Conservation (phyloP, 768 basidiomycete genomes). For the Suillus occidentalis region DNA sequence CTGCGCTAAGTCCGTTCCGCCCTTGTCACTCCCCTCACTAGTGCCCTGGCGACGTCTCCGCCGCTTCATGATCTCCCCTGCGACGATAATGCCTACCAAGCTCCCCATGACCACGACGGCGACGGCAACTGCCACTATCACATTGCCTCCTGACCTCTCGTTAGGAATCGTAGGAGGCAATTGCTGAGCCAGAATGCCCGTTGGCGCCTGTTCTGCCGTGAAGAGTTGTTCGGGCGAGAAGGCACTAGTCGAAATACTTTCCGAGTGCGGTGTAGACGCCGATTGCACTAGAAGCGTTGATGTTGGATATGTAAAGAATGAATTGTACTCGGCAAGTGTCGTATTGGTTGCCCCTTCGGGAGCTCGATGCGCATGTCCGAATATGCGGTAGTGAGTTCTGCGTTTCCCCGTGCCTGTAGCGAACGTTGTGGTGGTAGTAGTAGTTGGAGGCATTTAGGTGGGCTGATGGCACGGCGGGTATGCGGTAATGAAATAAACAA, state of each 20-base stretch:
- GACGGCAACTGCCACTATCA: constrained; percentile 23
- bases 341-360: background rate
- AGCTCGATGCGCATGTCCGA: background rate
- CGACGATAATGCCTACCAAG: constrained; percentile 26
- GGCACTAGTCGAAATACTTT: background rate
- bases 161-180: background rate
- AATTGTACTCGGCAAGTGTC: background rate
- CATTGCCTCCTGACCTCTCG: constrained; percentile 16
- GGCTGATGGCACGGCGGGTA: background rate
- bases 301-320: background rate
- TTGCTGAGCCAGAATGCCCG: constrained; percentile 1
- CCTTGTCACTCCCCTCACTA: background rate
- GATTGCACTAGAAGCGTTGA: background rate
- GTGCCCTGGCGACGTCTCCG: background rate
- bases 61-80: constrained; percentile 27
- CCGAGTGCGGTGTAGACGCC: background rate
- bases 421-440: background rate
- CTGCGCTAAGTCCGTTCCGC: background rate
- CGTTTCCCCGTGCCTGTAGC: background rate
- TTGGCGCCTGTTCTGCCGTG: background rate
- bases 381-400: constrained; percentile 1
- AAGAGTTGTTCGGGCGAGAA: background rate
- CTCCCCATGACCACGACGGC: constrained; percentile 28
- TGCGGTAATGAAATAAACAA: background rate
- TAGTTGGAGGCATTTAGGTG: background rate